Evolutionary conservation across 371 early-diverging fungal species (phyloP).

Genomic region (Apophysomyces sp.): DNA sequence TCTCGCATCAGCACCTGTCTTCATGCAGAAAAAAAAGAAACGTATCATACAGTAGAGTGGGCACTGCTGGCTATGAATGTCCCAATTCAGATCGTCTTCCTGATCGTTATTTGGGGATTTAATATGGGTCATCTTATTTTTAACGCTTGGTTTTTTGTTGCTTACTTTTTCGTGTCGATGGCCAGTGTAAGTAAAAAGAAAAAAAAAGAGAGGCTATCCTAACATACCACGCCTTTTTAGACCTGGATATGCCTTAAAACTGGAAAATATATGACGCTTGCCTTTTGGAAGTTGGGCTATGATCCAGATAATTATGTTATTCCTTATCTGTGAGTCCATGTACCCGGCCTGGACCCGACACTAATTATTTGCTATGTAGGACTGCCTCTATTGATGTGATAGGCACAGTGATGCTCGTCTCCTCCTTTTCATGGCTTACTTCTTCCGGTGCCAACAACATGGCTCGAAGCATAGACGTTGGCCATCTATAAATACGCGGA

Average conservation of each 20-base stretch:
- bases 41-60: constrained; percentile 54
- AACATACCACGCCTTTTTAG: constrained; percentile 13
- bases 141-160: constrained; percentile 40
- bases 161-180: constrained; percentile 41
- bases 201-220: not conserved
- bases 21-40: constrained; percentile 57
- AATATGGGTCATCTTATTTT: constrained; percentile 49
- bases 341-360: constrained; percentile 19
- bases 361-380: constrained; percentile 20
- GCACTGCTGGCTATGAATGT: constrained; percentile 70
- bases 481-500: not conserved
- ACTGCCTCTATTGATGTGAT: constrained; percentile 64
- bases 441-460: constrained; percentile 8
- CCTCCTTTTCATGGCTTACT: constrained; percentile 42
- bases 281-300: constrained; percentile 69
- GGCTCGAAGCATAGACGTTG: not conserved
- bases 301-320: constrained; percentile 86
- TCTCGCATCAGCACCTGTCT: constrained; percentile 79
- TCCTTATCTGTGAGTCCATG: constrained; percentile 63
- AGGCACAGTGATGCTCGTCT: constrained; percentile 55
- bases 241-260: constrained; percentile 46
- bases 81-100: constrained; percentile 70
- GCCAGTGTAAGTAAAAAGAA: constrained; percentile 32
- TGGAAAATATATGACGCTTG: constrained; percentile 55
- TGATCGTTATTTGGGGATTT: constrained; percentile 58